Evolutionary conservation across 345 rosid species (phyloP).

Genomic region (Lumnitzera littorea): DNA sequence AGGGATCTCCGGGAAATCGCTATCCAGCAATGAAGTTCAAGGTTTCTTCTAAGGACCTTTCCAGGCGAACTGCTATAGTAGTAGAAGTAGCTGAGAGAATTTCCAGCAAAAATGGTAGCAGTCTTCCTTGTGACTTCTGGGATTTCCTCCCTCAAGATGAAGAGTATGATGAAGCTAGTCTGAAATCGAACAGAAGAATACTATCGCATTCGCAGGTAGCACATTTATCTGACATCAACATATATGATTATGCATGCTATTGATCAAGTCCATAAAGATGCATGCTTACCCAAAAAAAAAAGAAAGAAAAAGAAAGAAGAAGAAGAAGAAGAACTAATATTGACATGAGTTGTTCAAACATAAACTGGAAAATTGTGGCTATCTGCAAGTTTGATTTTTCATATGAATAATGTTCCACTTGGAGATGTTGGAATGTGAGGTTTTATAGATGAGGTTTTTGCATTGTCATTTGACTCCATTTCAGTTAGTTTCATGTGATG

Average conservation of each 20-base stretch:
- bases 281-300: too few relatives aligned
- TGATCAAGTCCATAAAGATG: too few relatives aligned
- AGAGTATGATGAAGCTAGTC: slow-evolving; percentile 39
- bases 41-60: slow-evolving; percentile 53
- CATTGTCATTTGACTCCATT: too few relatives aligned
- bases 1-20: slow-evolving; percentile 33
- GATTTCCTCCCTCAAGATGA: slow-evolving; percentile 51
- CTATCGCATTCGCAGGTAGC: slow-evolving; percentile 78
- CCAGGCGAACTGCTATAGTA: slow-evolving; percentile 44
- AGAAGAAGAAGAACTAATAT: too few relatives aligned
- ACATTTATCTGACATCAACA: neutral
- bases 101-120: slow-evolving; percentile 9
- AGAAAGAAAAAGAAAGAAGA: too few relatives aligned
- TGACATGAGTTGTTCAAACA: neutral
- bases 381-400: too few relatives aligned
- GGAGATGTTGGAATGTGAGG: too few relatives aligned
- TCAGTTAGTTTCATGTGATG: too few relatives aligned
- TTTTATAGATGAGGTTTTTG: too few relatives aligned
- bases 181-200: slow-evolving; percentile 43
- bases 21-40: slow-evolving; percentile 79
- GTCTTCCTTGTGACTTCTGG: slow-evolving; percentile 75
- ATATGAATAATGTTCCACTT: too few relatives aligned
- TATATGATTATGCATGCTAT: too few relatives aligned
- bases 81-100: slow-evolving; percentile 48
- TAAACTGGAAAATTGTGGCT: too few relatives aligned